These are phyloP conservation scores for Mycena alexandri DNA, from an alignment of 768 basidiomycete species.

Conservation along the genomic window DNA sequence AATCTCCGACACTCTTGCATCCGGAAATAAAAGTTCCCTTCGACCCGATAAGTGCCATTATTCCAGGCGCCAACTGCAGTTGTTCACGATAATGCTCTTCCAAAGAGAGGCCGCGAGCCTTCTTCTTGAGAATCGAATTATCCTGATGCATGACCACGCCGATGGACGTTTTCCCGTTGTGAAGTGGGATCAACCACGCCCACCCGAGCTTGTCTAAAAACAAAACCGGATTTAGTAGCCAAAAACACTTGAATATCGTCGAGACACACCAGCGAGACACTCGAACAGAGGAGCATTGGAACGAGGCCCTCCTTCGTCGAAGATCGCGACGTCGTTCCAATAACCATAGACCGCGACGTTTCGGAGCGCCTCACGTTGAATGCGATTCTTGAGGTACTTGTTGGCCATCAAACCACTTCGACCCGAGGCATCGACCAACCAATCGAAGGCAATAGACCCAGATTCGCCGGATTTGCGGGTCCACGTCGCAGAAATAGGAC, in stretches of 20 bases:
- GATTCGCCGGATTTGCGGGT: conserved; percentile 38
- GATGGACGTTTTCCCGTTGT: conserved; percentile 62
- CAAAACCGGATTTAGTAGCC: no score
- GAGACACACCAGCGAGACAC: conserved; percentile 32
- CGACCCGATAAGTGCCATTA: conserved; percentile 46
- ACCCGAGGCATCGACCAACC: conserved; percentile 52
- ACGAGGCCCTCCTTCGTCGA: conserved; percentile 15
- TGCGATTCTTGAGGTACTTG: conserved; percentile 48
- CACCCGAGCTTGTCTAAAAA: conserved; percentile 63
- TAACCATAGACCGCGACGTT: conserved; percentile 48
- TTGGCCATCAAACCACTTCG: conserved; percentile 53
- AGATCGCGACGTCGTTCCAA: conserved; percentile 7
- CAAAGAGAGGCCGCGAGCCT: conserved; percentile 33
- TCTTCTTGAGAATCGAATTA: conserved; percentile 50
- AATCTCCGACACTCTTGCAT: conserved; percentile 49
- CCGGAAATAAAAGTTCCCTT: conserved; percentile 39
- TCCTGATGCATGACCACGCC: conserved; percentile 63
- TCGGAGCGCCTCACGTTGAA: conserved; percentile 47
- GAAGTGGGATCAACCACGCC: conserved; percentile 70
- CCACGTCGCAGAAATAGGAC: conserved; percentile 46
- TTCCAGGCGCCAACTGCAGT: conserved; percentile 62
- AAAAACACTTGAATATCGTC: no score
- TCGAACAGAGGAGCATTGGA: conserved; percentile 38
- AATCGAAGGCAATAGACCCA: conserved; percentile 43
- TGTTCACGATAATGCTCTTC: conserved; percentile 58